Evolutionary conservation across 2,329 filamentous ascomycete species (phyloP).

Genomic region (Emmonsiellopsis sp.): DNA sequence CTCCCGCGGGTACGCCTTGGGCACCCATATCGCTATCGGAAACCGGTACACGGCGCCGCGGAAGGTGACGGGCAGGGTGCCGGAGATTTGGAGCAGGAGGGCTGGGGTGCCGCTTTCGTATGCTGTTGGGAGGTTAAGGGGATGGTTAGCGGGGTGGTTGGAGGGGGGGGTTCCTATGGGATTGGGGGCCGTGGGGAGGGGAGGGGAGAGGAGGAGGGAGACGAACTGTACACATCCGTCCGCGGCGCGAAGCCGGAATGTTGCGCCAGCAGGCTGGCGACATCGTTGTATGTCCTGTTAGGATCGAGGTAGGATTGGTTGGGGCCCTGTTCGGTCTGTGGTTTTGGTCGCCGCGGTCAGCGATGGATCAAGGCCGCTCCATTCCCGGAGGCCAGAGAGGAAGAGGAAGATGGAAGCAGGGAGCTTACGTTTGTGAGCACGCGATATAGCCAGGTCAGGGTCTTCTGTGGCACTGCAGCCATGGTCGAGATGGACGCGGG

Average conservation of each 20-base stretch:
- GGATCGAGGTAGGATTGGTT: constrained; percentile 84
- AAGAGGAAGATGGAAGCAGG: constrained; percentile 1
- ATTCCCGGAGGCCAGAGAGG: constrained; percentile 4
- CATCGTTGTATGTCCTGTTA: constrained; percentile 85
- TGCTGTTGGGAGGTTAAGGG: constrained; percentile 42
- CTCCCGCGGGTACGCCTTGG: constrained; percentile 79
- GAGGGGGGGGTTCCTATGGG: background rate
- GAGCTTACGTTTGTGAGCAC: constrained; percentile 63
- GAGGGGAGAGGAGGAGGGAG: constrained; percentile 26
- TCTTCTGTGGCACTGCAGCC: constrained; percentile 72
- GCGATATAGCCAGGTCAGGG: constrained; percentile 92
- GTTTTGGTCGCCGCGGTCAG: constrained; percentile 3
- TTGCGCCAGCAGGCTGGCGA: constrained; percentile 69
- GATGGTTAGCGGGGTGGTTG: background rate
- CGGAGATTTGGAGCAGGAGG: constrained; percentile 74
- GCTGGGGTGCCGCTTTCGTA: constrained; percentile 82
- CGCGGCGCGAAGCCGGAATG: constrained; percentile 73
- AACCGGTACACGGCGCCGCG: constrained; percentile 84
- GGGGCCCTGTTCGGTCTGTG: constrained; percentile 21
- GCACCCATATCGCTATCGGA: constrained; percentile 86
- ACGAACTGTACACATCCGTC: constrained; percentile 90
- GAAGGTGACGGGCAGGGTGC: constrained; percentile 86
- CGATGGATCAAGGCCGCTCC: background rate
- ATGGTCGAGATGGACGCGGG: constrained; percentile 6
- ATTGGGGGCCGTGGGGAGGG: background rate